A percentile compares a stretch with the other conserved stretches of the same genome.
These are phyloP conservation scores for Tephrocybe sp. DNA, from an alignment of 768 basidiomycete genomes.

Conservation along the genomic window DNA sequence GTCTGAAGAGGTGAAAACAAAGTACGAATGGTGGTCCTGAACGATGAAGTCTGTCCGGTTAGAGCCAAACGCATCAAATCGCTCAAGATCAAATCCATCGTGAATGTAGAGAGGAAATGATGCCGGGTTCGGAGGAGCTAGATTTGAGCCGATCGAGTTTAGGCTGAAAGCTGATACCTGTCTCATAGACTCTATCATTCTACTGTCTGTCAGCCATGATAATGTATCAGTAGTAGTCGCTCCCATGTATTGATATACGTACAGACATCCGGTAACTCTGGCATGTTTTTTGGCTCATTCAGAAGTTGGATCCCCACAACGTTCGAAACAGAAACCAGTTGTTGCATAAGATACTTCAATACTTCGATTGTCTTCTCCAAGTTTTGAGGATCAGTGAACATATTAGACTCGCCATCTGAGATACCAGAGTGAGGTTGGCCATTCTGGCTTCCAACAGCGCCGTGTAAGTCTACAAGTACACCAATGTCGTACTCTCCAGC, in stretches of 20 bases:
- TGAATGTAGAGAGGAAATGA: slow-evolving; percentile 65
- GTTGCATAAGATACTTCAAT: slow-evolving; percentile 42
- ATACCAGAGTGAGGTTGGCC: slow-evolving; percentile 69
- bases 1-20: slow-evolving; percentile 63
- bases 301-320: slow-evolving; percentile 62
- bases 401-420: slow-evolving; percentile 47
- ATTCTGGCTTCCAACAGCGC: slow-evolving; percentile 78
- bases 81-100: slow-evolving; percentile 62
- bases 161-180: slow-evolving; percentile 27
- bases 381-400: slow-evolving; percentile 47
- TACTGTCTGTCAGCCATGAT: slow-evolving; percentile 38
- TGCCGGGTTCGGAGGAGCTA: slow-evolving; percentile 31
- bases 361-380: slow-evolving; percentile 53
- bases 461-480: slow-evolving; percentile 69
- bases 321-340: slow-evolving; percentile 46
- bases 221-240: slow-evolving; percentile 7
- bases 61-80: slow-evolving; percentile 50
- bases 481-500: slow-evolving; percentile 65
- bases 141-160: too few species aligned
- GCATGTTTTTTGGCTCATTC: slow-evolving; percentile 58
- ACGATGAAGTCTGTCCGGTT: slow-evolving; percentile 61
- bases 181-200: slow-evolving; percentile 51
- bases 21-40: slow-evolving; percentile 75
- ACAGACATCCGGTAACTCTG: slow-evolving; percentile 47
- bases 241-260: slow-evolving; percentile 20